Conservation (phyloP, 495 filamentous ascomycete genomes). For the Parathielavia hyrcaniae region DNA sequence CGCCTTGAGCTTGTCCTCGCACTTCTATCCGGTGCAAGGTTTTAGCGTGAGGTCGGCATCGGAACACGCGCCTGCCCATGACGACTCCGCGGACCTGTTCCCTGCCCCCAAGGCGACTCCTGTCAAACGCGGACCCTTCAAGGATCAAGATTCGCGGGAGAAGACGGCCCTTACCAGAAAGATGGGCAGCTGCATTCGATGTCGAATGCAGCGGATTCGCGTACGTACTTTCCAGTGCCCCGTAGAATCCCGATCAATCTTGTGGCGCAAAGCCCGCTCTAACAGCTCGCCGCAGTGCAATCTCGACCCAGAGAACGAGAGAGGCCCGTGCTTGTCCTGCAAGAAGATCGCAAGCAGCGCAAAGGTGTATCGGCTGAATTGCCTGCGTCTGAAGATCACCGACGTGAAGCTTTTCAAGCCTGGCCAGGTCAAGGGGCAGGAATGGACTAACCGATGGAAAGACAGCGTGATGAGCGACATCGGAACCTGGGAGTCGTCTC, state of each 20-base stretch:
- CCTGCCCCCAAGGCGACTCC: conserved; percentile 24
- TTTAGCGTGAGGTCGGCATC: conserved; percentile 11
- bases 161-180: conserved; percentile 47
- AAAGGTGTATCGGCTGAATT: conserved; percentile 43
- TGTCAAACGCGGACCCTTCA: conserved; percentile 46
- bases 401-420: conserved; percentile 48
- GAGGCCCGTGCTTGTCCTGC: conserved; percentile 45
- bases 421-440: conserved; percentile 44
- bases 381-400: conserved; percentile 47
- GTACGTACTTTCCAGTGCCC: conserved; percentile 30
- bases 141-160: conserved; percentile 38
- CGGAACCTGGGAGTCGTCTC: conserved; percentile 41
- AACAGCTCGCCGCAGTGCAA: conserved; percentile 37
- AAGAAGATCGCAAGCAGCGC: conserved; percentile 35
- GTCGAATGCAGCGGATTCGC: conserved; percentile 51
- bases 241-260: neutral
- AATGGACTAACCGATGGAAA: conserved; percentile 50
- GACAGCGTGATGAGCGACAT: conserved; percentile 46
- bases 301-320: conserved; percentile 37
- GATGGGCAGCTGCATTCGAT: conserved; percentile 48
- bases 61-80: neutral
- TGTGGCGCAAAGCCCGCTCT: neutral
- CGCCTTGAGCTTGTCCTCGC: conserved; percentile 7
- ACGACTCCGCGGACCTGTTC: conserved; percentile 16
- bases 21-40: conserved; percentile 11